Percentiles rank a stretch among this genome's conserved stretches.
phyloP scores from a whole-genome alignment of 2,329 filamentous ascomycete species.

The Aspergillus brasiliensis region DNA sequence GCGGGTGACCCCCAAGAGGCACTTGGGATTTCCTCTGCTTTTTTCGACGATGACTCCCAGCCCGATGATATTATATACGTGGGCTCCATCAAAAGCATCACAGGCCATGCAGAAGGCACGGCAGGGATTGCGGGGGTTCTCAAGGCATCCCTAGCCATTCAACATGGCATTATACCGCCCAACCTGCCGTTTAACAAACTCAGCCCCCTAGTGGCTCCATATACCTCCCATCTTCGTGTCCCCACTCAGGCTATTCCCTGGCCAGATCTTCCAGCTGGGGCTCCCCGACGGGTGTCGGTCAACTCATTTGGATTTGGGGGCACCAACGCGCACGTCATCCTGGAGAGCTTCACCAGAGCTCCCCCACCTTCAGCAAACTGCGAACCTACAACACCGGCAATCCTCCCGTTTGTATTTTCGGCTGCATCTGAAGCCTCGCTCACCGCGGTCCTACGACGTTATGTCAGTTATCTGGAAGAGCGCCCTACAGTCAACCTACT shows the following conservation, averaged over 20 bases:
- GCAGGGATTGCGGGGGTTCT: slow-evolving; percentile 29
- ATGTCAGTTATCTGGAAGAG: not conserved
- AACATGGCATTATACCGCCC: slow-evolving; percentile 25
- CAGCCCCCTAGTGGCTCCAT: slow-evolving; percentile 21
- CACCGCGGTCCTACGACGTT: slow-evolving; percentile 6
- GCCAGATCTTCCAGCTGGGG: slow-evolving; percentile 25
- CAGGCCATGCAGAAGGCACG: slow-evolving; percentile 14
- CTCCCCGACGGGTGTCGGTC: slow-evolving; percentile 38
- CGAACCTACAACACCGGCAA: not conserved
- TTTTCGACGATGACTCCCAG: slow-evolving; percentile 15
- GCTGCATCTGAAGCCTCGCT: slow-evolving; percentile 22
- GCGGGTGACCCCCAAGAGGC: slow-evolving; percentile 36
- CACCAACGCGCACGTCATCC: slow-evolving; percentile 36
- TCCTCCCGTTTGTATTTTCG: slow-evolving; percentile 25
- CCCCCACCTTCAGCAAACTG: not conserved
- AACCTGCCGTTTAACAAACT: slow-evolving; percentile 28
- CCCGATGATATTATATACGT: slow-evolving; percentile 5
- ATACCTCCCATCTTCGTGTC: slow-evolving; percentile 19
- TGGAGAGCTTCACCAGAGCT: slow-evolving; percentile 29
- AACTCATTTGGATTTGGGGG: slow-evolving; percentile 44
- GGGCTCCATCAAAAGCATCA: slow-evolving; percentile 13
- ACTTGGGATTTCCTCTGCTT: slow-evolving; percentile 24
- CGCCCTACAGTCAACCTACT: not conserved
- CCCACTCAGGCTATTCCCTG: slow-evolving; percentile 21
- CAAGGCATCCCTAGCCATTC: slow-evolving; percentile 24